Evolutionary conservation across 2,329 filamentous ascomycete species (phyloP), one percentile per base, ranked within the genome.

Genomic region (Diplocarpon rosae): DNA sequence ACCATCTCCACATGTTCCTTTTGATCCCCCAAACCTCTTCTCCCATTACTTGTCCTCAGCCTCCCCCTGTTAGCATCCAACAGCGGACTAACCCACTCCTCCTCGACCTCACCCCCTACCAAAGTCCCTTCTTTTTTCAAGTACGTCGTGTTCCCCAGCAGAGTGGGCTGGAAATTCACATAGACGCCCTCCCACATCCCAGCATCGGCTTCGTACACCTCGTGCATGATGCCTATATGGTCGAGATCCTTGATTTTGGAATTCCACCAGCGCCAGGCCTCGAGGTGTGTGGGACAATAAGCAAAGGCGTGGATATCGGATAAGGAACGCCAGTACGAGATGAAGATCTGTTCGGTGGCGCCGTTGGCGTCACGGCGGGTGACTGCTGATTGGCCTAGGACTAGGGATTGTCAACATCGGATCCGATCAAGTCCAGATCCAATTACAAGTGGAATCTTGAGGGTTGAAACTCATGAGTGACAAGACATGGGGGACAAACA

Each of bases 201-300:
- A 10, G 37, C 36, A 17, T 47, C 45, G 2, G 51, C 51, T 36
- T 53, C 51, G 39, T 44, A 53, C 12, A 54, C 48, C 34, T 54
- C 52, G 32, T 54, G 52, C 52, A 54, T 54, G 39, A 54, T 47
- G 8, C 52, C 52, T 15, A 54, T 49, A 29, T 54, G 45, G 20
- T 49, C 43, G 28, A 51, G 47, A 13, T 41, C 20, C 17, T 43
- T 46, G 12, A 52, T 29, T 3, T 47, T 49, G 10, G 39, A 32
- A 9, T 52, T 47, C 90, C 43, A 95, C 84, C 50, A 96, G 85
- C 58, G 94, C 86, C 49, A 95, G 68, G 11, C 85, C 81, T 20
- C 89, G 88, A 27, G 77, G 80, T 20, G 82, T 77, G 0, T 88
- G 85, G 9, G 89, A 84, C 59, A 78, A 77, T 52, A 47, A 12